These are phyloP conservation scores for Pythium dissimile DNA, from an alignment of 352 stramenopile species.

Conservation along the genomic window DNA sequence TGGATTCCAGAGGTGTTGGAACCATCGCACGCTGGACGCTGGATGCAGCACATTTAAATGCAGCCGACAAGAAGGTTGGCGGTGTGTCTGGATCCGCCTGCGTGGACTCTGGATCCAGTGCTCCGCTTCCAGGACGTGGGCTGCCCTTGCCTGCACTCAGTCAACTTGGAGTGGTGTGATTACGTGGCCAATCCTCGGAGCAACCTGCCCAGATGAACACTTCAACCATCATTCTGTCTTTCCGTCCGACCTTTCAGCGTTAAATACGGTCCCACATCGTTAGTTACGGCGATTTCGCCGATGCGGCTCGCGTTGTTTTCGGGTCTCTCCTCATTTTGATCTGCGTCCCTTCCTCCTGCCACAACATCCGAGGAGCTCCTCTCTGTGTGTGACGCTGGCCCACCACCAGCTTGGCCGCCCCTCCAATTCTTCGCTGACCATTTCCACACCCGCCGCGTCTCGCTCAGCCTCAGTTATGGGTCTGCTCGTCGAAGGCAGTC, in stretches of 20 bases:
- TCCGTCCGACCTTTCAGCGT: neutral
- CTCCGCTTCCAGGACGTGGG: neutral
- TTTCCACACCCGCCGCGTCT: neutral
- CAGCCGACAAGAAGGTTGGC: no score
- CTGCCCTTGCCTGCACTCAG: neutral
- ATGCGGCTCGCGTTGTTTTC: neutral
- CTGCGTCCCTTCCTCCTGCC: neutral
- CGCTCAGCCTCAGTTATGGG: slow-evolving; percentile 39
- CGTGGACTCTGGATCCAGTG: neutral
- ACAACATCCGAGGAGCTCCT: neutral
- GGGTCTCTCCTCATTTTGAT: neutral
- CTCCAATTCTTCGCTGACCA: no score
- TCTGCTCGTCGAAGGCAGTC: slow-evolving; percentile 90
- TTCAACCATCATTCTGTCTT: slow-evolving; percentile 2
- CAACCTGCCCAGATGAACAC: neutral
- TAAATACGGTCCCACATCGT: neutral
- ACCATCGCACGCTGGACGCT: neutral
- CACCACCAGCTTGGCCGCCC: no score
- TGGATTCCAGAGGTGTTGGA: neutral
- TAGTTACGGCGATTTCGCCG: neutral
- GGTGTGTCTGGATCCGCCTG: neutral
- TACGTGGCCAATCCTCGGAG: neutral
- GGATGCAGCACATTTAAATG: neutral
- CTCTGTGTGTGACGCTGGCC: no score
- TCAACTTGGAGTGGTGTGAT: neutral